Evolutionary conservation across 257 asterid genomes (phyloP).

Genomic region (Scutellaria baicalensis): DNA sequence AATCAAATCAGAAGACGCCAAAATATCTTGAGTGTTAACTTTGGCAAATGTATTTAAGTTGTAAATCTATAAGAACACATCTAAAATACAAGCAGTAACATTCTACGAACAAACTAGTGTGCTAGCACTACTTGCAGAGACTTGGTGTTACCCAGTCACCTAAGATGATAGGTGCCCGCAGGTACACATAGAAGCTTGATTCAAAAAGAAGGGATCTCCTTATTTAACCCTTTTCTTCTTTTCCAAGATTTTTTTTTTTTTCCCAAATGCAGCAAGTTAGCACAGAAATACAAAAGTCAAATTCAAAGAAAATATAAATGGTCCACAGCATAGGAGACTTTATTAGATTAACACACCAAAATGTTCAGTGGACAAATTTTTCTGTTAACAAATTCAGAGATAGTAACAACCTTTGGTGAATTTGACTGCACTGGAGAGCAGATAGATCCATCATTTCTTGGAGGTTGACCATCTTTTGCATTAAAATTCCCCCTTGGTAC

Average conservation of each 20-base stretch:
- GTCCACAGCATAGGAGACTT: not conserved
- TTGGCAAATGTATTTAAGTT: not conserved
- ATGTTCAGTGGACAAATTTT: not conserved
- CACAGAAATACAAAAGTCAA: conserved; percentile 1
- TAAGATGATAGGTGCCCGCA: not conserved
- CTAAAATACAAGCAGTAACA: not conserved
- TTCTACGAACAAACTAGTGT: not conserved
- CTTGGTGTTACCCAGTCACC: not conserved
- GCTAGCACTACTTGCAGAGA: not conserved
- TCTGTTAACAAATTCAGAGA: not conserved
- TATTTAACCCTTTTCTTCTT: not conserved
- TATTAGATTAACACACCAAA: conserved; percentile 2
- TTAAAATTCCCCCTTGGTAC: conserved; percentile 75
- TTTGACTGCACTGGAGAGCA: conserved; percentile 95
- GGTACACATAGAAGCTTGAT: not conserved
- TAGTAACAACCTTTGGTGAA: conserved; percentile 70
- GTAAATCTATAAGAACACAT: not conserved
- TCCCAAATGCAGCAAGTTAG: conserved; percentile 1
- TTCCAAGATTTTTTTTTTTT: not conserved
- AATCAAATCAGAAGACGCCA: not conserved
- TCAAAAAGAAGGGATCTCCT: not conserved
- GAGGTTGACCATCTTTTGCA: conserved; percentile 86
- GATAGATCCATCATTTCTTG: conserved; percentile 91
- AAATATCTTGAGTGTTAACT: not conserved
- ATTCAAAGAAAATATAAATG: not conserved